These are phyloP conservation scores for Telopea speciosissima DNA, from an alignment of 177 flowering plant species.

Conservation along the genomic window DNA sequence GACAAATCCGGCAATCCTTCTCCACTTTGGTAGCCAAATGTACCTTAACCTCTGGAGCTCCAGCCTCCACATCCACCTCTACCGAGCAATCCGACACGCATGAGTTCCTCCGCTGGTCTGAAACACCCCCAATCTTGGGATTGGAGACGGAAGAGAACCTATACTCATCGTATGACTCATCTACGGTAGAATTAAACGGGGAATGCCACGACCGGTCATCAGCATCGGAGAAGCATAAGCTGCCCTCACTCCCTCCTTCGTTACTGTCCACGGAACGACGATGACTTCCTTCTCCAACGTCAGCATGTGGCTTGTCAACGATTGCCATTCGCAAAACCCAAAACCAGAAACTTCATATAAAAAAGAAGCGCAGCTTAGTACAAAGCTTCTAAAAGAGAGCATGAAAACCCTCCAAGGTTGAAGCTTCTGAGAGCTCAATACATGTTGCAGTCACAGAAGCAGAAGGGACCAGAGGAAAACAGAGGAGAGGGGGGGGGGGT, in stretches of 20 bases:
- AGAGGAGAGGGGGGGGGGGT: background rate
- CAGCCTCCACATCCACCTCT: constrained; percentile 33
- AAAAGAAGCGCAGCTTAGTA: background rate
- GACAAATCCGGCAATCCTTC: constrained; percentile 89
- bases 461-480: background rate
- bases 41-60: constrained; percentile 38
- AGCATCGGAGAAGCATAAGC: constrained; percentile 54
- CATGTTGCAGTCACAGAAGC: background rate
- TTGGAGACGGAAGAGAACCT: constrained; percentile 40
- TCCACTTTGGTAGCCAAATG: constrained; percentile 44
- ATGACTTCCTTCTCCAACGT: background rate
- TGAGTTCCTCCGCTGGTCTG: constrained; percentile 36
- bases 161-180: constrained; percentile 56
- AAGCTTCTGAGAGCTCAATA: background rate
- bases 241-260: constrained; percentile 29
- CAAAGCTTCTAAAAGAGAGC: background rate
- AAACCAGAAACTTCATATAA: background rate
- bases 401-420: background rate
- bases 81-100: constrained; percentile 46
- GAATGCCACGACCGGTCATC: constrained; percentile 77
- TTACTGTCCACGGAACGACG: constrained; percentile 16
- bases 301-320: background rate
- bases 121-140: constrained; percentile 32
- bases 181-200: constrained; percentile 50
- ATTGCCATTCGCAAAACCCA: background rate